Base-by-base conservation (phyloP, 108 stramenopile species). In the Seminavis robusta region DNA sequence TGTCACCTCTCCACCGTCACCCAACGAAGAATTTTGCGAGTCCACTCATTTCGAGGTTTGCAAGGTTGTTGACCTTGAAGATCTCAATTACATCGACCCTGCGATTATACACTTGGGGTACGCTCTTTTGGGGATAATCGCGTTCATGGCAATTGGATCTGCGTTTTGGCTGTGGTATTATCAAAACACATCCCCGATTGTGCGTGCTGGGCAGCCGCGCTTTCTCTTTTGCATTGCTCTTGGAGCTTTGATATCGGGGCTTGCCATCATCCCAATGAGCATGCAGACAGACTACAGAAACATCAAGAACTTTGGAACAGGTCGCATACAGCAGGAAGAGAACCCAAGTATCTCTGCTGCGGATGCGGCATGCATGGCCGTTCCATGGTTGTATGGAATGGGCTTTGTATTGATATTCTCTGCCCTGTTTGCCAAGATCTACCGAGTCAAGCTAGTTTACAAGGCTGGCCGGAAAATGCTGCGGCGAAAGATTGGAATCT, bases 341-440 rank as follows among this genome's bases (percentile, higher is more conserved):
- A 66, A 66, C 34, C 47, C 56, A 13, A 31, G 33, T 24, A 51
- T 59, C 19, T 9, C 1, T 24, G 32, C 9, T 3, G 65, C 39
- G 15, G 56, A 66, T 50, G 58, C 49, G 16, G 64, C 63, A 11
- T 71, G 70, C 33, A 71, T 71, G 70, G 44, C 63, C 23, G 58
- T 65, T 4, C 70, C 70, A 9, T 71, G 70, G 70, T 55, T 71
- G 19, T 65, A 51, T 28, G 70, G 63, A 20, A 38, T 71, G 58
- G 70, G 63, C 24, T 64, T 64, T 50, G 63, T 16, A 1, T 23
- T 71, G 28, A 26, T 8, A 3, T 40, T 56, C 3, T 39, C 36
- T 29, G 67, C 67, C 7, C 38, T 61, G 8, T 61, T 68, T 26
- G 70, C 70, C 58, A 71, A 71, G 58, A 64, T 71, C 28, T 45